phyloP scores from a whole-genome alignment of 2,329 filamentous ascomycete genomes.

The Claviceps cyperi region DNA sequence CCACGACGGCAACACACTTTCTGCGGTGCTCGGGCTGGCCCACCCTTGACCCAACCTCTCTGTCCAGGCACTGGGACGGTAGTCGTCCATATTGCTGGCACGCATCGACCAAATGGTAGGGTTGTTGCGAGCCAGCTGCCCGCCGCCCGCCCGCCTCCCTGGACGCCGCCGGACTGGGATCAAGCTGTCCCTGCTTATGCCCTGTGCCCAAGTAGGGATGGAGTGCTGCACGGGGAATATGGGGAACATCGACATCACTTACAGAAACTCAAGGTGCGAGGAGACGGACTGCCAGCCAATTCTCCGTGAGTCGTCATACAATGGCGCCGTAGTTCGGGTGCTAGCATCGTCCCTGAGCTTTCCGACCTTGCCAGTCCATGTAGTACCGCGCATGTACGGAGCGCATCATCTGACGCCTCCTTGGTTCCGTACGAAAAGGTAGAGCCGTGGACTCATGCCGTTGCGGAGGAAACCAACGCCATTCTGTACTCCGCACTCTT shows the following conservation, averaged over 20 bases:
- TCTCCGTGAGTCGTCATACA: background rate
- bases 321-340: background rate
- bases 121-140: conserved; percentile 1
- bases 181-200: background rate
- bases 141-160: background rate
- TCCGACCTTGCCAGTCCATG: background rate
- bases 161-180: background rate
- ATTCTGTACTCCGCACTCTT: background rate
- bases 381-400: conserved; percentile 1
- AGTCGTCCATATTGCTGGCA: background rate
- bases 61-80: background rate
- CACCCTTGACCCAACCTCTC: background rate
- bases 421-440: background rate
- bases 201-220: background rate
- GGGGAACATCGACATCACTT: background rate
- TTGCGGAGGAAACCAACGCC: background rate
- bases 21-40: background rate
- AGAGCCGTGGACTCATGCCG: background rate
- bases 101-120: conserved; percentile 3
- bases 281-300: background rate
- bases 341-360: background rate
- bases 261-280: background rate
- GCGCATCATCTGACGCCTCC: background rate
- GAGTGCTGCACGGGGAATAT: background rate
- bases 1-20: background rate